phyloP scores from a whole-genome alignment of 257 asterid species.

The Orobanche coerulescens region DNA sequence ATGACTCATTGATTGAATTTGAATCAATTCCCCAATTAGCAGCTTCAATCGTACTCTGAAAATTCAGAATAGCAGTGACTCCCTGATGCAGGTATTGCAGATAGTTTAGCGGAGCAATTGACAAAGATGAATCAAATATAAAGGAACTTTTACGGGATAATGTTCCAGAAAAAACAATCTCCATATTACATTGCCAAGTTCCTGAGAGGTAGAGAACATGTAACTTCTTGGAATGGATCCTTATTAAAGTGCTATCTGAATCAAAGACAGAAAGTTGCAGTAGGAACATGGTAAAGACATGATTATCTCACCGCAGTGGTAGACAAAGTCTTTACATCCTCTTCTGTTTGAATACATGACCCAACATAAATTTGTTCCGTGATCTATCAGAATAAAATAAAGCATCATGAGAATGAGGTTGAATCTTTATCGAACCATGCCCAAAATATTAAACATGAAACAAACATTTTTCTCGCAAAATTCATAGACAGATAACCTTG shows the following conservation, averaged over 20 bases:
- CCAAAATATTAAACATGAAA: not conserved
- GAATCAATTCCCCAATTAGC: conserved; percentile 84
- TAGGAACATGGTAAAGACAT: conserved; percentile 5
- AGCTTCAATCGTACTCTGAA: conserved; percentile 79
- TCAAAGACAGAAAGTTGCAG: not conserved
- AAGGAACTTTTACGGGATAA: not conserved
- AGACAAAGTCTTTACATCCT: conserved; percentile 64
- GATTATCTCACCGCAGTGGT: conserved; percentile 43
- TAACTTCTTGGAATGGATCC: not conserved
- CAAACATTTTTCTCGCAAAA: no score
- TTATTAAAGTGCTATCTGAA: conserved; percentile 10
- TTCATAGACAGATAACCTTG: not conserved
- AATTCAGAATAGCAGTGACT: conserved; percentile 86
- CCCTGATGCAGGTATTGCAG: conserved; percentile 58
- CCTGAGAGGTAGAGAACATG: not conserved
- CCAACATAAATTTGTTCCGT: conserved; percentile 96
- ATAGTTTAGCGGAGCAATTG: conserved; percentile 21
- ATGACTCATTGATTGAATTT: conserved; percentile 57
- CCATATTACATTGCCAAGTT: not conserved
- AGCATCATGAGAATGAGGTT: conserved; percentile 14
- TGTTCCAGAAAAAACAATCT: conserved; percentile 1
- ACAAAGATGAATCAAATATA: conserved; percentile 15
- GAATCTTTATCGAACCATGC: not conserved
- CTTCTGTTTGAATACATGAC: conserved; percentile 80
- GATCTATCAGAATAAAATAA: conserved; percentile 44